These are phyloP conservation scores for Ampelocalamus luodianensis DNA, from an alignment of 176 grass and related monocot species.

Conservation along the genomic window DNA sequence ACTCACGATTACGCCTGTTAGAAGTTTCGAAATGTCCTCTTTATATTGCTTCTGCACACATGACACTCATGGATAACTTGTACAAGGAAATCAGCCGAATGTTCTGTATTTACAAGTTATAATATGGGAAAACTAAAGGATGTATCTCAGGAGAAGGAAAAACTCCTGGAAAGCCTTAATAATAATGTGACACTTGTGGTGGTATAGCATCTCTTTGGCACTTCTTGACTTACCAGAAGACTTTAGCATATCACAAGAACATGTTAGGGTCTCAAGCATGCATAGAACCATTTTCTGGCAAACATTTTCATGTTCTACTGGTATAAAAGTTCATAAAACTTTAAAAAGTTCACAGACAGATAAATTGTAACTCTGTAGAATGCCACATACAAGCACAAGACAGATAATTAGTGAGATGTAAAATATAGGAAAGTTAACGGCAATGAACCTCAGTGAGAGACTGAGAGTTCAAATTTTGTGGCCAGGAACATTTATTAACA, in stretches of 20 bases:
- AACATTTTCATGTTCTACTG: background rate
- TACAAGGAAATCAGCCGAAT: too few species aligned
- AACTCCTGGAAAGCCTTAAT: too few species aligned
- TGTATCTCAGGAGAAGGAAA: too few species aligned
- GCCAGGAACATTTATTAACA: too few species aligned
- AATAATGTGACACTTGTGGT: too few species aligned
- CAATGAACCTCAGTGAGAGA: background rate
- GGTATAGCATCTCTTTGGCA: background rate
- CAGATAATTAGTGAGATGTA: background rate
- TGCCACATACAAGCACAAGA: background rate
- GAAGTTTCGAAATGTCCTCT: too few species aligned
- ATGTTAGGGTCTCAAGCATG: background rate
- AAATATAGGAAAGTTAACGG: background rate
- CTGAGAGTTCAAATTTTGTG: too few species aligned
- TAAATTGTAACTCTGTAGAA: background rate
- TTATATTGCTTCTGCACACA: too few species aligned
- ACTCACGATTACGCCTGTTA: too few species aligned
- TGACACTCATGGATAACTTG: too few species aligned
- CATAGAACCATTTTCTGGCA: slow-evolving; percentile 12
- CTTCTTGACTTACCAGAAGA: background rate
- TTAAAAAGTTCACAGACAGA: background rate
- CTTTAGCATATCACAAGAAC: background rate
- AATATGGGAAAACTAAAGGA: too few species aligned
- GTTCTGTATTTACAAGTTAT: too few species aligned
- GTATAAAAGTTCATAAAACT: background rate